Evolutionary conservation across 2,329 filamentous ascomycete genomes (phyloP).

Genomic region (Phialocephala sp.): DNA sequence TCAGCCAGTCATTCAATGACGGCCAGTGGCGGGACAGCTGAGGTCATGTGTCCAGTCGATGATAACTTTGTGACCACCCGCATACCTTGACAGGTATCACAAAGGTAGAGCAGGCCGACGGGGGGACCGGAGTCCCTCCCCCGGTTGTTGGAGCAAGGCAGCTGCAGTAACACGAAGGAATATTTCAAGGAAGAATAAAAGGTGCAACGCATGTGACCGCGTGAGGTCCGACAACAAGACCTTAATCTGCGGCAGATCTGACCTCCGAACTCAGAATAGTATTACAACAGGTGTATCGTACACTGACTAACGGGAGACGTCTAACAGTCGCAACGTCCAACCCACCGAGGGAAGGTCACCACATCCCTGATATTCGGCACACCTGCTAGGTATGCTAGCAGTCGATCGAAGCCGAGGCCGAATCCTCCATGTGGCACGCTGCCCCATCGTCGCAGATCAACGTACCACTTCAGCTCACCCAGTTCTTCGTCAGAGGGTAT

Average conservation of each 20-base stretch:
- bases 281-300: constrained; percentile 21
- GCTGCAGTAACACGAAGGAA: neutral
- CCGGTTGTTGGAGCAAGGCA: neutral
- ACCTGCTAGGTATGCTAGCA: constrained; percentile 70
- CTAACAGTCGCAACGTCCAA: constrained; percentile 47
- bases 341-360: constrained; percentile 70
- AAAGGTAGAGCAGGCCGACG: constrained; percentile 10
- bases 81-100: constrained; percentile 6
- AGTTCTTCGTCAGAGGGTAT: constrained; percentile 43
- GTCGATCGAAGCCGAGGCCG: constrained; percentile 73
- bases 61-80: neutral
- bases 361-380: constrained; percentile 70
- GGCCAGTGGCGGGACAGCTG: neutral
- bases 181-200: constrained; percentile 1
- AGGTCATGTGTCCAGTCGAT: neutral
- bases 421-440: constrained; percentile 76
- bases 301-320: constrained; percentile 1
- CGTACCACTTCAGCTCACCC: constrained; percentile 69
- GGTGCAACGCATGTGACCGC: constrained; percentile 16
- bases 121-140: neutral
- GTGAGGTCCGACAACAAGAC: constrained; percentile 1
- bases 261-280: constrained; percentile 20
- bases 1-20: neutral
- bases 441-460: constrained; percentile 72
- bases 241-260: constrained; percentile 1